Evolutionary conservation across 1,139 yeast species (phyloP).

Genomic region (Geotrichum reessii): DNA sequence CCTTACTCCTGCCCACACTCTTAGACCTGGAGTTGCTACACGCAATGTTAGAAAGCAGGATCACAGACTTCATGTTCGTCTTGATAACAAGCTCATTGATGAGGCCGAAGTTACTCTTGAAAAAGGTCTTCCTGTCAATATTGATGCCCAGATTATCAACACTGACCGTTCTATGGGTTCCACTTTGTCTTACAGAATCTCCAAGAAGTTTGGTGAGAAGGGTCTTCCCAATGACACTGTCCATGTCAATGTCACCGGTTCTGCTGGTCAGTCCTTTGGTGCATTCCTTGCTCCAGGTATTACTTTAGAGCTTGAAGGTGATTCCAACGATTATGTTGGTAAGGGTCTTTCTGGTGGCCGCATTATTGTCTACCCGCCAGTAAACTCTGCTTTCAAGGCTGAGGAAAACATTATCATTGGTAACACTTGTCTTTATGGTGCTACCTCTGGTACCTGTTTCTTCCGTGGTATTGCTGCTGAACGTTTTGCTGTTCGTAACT

Average conservation of each 20-base stretch:
- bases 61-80: constrained; percentile 83
- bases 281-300: constrained; percentile 96
- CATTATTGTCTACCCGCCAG: constrained; percentile 85
- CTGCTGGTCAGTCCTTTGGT: constrained; percentile 98
- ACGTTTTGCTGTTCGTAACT: constrained; percentile 96
- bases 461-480: constrained; percentile 98
- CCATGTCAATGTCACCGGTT: constrained; percentile 84
- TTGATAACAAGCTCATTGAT: constrained; percentile 92
- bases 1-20: constrained; percentile 91
- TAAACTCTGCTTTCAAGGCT: constrained; percentile 75
- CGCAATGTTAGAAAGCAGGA: constrained; percentile 91
- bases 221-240: constrained; percentile 95
- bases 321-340: constrained; percentile 95
- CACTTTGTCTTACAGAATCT: constrained; percentile 86
- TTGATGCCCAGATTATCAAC: constrained; percentile 87
- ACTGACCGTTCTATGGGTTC: constrained; percentile 96
- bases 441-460: constrained; percentile 90
- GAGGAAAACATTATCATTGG: constrained; percentile 96
- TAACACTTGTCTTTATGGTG: constrained; percentile 96
- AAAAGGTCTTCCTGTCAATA: constrained; percentile 88
- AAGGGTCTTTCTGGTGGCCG: constrained; percentile 97
- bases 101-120: constrained; percentile 92
- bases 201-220: constrained; percentile 86
- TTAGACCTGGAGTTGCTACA: constrained; percentile 97
- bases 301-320: constrained; percentile 93